Percentiles rank a stretch among this genome's conserved stretches.
phyloP scores from a whole-genome alignment of 768 basidiomycete genomes.

The Dacryopinax spathularia region DNA sequence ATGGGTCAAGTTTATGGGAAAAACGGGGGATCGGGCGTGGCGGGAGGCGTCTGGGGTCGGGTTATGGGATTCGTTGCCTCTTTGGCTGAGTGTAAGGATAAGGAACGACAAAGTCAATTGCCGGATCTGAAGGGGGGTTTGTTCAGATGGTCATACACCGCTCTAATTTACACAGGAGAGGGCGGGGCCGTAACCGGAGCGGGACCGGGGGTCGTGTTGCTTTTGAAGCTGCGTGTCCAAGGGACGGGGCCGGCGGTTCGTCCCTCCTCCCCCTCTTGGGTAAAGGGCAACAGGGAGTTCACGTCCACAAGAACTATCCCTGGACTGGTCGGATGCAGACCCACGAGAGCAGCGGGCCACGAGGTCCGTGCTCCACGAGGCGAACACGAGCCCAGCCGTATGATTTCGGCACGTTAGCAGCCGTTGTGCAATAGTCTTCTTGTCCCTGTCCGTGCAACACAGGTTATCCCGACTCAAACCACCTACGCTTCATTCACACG shows the following conservation, averaged over 20 bases:
- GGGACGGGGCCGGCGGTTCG: too few species aligned
- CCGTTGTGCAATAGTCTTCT: neutral
- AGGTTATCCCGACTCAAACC: neutral
- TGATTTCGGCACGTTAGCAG: constrained; percentile 1
- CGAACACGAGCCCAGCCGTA: neutral
- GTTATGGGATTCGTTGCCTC: too few species aligned
- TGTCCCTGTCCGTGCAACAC: too few species aligned
- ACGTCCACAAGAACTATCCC: too few species aligned
- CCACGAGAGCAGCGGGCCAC: neutral
- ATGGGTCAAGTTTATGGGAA: neutral
- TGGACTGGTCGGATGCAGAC: neutral
- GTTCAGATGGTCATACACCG: neutral
- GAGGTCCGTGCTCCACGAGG: neutral
- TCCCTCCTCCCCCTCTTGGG: too few species aligned
- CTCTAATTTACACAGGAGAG: neutral
- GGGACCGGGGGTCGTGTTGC: neutral
- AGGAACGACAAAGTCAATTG: too few species aligned
- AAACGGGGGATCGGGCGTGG: neutral
- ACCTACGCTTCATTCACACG: neutral
- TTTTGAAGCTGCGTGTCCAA: neutral
- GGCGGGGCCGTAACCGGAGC: neutral
- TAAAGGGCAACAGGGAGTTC: too few species aligned
- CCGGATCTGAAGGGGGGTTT: neutral
- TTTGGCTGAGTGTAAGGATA: too few species aligned
- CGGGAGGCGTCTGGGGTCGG: neutral